Evolutionary conservation across 192 early-diverging fungal species (phyloP).

Genomic region (Spizellomyces punctatus): DNA sequence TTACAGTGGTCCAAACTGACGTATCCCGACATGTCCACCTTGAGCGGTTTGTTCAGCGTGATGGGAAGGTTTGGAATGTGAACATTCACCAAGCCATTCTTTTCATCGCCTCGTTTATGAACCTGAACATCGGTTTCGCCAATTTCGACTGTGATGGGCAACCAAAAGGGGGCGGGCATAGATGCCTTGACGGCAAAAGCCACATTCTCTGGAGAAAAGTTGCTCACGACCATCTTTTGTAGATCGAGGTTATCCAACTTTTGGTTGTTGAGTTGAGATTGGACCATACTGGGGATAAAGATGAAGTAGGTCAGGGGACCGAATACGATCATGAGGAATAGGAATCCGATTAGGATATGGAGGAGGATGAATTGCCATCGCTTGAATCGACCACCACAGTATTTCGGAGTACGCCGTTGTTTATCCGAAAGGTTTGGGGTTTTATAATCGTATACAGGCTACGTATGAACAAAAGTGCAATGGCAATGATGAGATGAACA

Average conservation of each 20-base stretch:
- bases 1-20: slow-evolving; percentile 25
- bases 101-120: slow-evolving; percentile 23
- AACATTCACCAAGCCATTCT: slow-evolving; percentile 19
- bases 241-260: slow-evolving; percentile 17
- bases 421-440: slow-evolving; percentile 29
- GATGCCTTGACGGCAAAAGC: slow-evolving; percentile 24
- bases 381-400: slow-evolving; percentile 32
- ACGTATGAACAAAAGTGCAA: neutral
- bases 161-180: slow-evolving; percentile 23
- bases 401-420: slow-evolving; percentile 30
- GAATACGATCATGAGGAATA: slow-evolving; percentile 28
- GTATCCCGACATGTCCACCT: slow-evolving; percentile 18
- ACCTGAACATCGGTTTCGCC: slow-evolving; percentile 27
- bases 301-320: slow-evolving; percentile 38
- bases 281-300: slow-evolving; percentile 39
- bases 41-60: slow-evolving; percentile 26
- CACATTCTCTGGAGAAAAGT: slow-evolving; percentile 14
- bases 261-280: slow-evolving; percentile 32
- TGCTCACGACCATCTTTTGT: slow-evolving; percentile 22
- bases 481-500: neutral
- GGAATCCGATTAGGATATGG: slow-evolving; percentile 17
- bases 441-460: slow-evolving; percentile 37
- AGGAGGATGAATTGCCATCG: slow-evolving; percentile 38
- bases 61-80: slow-evolving; percentile 29
- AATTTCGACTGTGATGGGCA: slow-evolving; percentile 33